Evolutionary conservation across 768 basidiomycete species (phyloP), one percentile per base, ranked within the genome.

Genomic region (Boletus barrowsii): DNA sequence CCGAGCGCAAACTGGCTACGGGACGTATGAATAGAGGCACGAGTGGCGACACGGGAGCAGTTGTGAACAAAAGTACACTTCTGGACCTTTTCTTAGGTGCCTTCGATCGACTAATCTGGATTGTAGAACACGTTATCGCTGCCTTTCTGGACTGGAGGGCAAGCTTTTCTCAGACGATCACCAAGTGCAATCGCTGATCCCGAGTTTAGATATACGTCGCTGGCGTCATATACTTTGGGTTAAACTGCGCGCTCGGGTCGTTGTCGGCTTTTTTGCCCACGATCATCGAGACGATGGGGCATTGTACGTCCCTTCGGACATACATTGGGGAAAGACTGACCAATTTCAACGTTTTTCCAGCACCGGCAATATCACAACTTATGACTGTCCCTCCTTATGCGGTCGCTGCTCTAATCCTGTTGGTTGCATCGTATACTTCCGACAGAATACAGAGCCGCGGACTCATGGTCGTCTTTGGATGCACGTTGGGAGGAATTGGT

Each of bases 351-450:
- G 6, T 53, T 49, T 20, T 10, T 49, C 26, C 26, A 79, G 78
- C 75, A 17, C 62, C 72, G 47, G 79, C 78, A 6, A 54, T 76
- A 42, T 74, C 76, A 0, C 79, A 82, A 58, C 64, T 82, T 1
- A 72, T 80, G 60, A 79, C 79, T 5, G 80, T 82, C 9, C 80
- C 81, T 8, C 82, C 82, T 10, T 82, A 83, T 56, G 77, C 79
- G 6, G 71, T 73, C 5, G 74, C 74, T 1, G 66, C 76, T 10
- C 49, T 72, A 11, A 63, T 78, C 35, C 61, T 79, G 10, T 57
- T 75, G 48, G 29, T 62, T 14, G 49, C 66, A 10, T 75, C 73
- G 0, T 80, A 74, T 54, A 54, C 54, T 17, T 79, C 81, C 5
- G 78, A 80, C 56, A 68, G 75, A 54, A 68, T 76, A 2, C 75